Percentiles rank a stretch among this genome's conserved stretches.
Evolutionary conservation across 768 basidiomycete genomes (phyloP).

Genomic region (Suillus americanus): DNA sequence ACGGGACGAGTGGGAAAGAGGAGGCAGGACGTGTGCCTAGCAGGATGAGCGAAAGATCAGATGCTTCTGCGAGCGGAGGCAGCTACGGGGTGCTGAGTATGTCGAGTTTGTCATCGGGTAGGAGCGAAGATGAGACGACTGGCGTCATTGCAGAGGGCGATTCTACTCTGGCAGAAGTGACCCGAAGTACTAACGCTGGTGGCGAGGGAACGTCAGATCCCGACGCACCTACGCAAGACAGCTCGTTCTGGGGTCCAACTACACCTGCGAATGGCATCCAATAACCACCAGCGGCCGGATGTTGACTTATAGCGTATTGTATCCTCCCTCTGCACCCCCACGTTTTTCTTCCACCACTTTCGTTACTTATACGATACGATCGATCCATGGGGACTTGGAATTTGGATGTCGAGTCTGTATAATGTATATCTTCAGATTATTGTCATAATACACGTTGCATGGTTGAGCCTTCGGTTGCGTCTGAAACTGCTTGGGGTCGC

Average conservation of each 20-base stretch:
- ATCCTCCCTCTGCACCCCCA: not conserved
- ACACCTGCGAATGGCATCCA: too few relatives aligned
- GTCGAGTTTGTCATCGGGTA: not conserved
- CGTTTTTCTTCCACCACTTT: constrained; percentile 3
- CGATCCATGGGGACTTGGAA: not conserved
- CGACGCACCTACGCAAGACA: not conserved
- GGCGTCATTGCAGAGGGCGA: not conserved
- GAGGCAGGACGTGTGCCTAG: not conserved
- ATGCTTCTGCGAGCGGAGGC: constrained; percentile 1
- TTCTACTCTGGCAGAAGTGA: not conserved
- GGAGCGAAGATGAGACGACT: not conserved
- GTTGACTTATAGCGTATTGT: not conserved
- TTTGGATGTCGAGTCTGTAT: constrained; percentile 4
- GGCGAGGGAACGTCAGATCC: not conserved
- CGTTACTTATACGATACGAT: not conserved
- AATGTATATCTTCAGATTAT: not conserved
- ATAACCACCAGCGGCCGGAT: not conserved
- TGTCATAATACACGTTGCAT: not conserved
- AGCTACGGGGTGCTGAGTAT: constrained; percentile 1
- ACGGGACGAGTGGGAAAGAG: constrained; percentile 15
- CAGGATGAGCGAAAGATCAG: constrained; percentile 9
- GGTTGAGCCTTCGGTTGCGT: not conserved
- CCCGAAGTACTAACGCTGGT: not conserved
- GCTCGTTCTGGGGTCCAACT: not conserved
- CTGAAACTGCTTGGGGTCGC: not conserved